Evolutionary conservation across 768 basidiomycete species (phyloP).

Genomic region (Melanogaster broomeanus): DNA sequence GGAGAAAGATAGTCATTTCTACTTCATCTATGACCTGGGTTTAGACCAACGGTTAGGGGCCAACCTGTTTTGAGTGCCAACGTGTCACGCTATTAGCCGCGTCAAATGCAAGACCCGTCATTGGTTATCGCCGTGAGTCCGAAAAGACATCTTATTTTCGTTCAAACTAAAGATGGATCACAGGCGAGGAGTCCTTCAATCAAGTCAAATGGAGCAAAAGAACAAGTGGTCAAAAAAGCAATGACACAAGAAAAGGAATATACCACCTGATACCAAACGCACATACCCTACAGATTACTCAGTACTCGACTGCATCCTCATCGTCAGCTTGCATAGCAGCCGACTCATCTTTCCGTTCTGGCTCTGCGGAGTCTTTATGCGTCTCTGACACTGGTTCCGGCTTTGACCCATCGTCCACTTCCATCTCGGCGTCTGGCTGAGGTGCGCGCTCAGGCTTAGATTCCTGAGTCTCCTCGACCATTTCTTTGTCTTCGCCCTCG

Average conservation of each 20-base stretch:
- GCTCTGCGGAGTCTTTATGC: conserved; percentile 39
- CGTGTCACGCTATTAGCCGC: too few species aligned
- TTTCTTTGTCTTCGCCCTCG: conserved; percentile 34
- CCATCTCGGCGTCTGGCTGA: conserved; percentile 32
- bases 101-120: too few species aligned
- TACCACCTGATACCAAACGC: conserved; percentile 23
- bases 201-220: conserved; percentile 5
- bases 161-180: neutral
- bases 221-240: conserved; percentile 21
- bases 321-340: conserved; percentile 64
- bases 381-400: conserved; percentile 27
- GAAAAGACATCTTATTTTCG: neutral
- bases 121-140: too few species aligned
- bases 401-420: conserved; percentile 38
- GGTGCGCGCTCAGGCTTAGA: conserved; percentile 17
- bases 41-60: too few species aligned
- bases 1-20: too few species aligned
- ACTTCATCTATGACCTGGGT: too few species aligned
- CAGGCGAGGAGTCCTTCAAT: conserved; percentile 5
- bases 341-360: conserved; percentile 55
- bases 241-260: conserved; percentile 12
- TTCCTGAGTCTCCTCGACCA: conserved; percentile 28
- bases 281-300: conserved; percentile 29
- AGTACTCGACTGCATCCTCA: conserved; percentile 84
- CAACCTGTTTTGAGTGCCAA: too few species aligned